phyloP scores from a whole-genome alignment of 768 basidiomycete species.

The Termitomyces sp. region DNA sequence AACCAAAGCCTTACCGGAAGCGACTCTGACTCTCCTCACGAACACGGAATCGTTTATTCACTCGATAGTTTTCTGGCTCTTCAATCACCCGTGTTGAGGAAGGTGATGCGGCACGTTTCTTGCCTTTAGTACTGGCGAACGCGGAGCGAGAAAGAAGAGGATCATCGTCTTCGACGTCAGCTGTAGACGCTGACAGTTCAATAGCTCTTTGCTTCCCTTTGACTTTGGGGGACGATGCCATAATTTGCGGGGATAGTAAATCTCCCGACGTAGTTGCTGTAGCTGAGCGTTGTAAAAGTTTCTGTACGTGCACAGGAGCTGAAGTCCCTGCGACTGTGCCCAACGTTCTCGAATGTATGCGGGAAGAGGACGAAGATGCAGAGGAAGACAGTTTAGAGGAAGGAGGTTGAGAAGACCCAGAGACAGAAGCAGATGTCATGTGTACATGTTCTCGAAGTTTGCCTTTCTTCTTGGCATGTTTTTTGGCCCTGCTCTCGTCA shows the following conservation, averaged over 20 bases:
- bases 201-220: slow-evolving; percentile 1
- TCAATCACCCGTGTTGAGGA: neutral
- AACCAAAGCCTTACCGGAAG: neutral
- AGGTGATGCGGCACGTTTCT: slow-evolving; percentile 1
- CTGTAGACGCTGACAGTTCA: neutral
- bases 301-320: neutral
- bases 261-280: neutral
- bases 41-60: neutral
- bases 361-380: neutral
- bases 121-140: neutral
- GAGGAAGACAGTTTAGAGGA: neutral
- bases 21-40: neutral
- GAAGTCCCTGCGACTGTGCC: neutral
- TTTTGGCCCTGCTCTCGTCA: neutral
- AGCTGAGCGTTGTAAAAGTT: neutral
- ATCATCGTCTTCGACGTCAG: neutral
- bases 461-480: neutral
- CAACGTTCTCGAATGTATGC: neutral
- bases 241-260: neutral
- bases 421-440: neutral
- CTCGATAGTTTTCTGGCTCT: neutral
- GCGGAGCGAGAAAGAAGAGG: neutral
- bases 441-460: too few relatives aligned
- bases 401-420: neutral
- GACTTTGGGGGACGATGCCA: neutral